A percentile compares a stretch with the other conserved stretches of the same genome.
Evolutionary conservation across 1,284 basidiomycete species (phyloP).

Genomic region (Trametes sp.): DNA sequence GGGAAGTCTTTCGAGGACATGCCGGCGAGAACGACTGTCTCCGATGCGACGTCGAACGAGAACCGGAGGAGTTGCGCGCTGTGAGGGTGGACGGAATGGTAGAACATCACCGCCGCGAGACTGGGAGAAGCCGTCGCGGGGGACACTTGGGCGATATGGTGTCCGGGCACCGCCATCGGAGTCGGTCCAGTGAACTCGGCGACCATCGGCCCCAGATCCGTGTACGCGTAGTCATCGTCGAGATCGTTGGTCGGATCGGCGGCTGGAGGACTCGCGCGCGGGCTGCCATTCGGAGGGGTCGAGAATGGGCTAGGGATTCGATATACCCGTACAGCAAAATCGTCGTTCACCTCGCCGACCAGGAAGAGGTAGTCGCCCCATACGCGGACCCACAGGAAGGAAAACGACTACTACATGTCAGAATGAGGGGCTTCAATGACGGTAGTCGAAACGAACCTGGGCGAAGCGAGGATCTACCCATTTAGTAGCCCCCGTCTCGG

Average conservation of each 20-base stretch:
- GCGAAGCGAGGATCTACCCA: slow-evolving; percentile 43
- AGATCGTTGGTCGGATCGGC: slow-evolving; percentile 9
- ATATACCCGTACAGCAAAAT: slow-evolving; percentile 41
- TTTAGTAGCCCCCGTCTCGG: slow-evolving; percentile 39
- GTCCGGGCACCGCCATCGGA: slow-evolving; percentile 27
- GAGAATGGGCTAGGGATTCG: slow-evolving; percentile 32
- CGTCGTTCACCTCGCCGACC: slow-evolving; percentile 36
- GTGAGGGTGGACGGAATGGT: slow-evolving; percentile 30
- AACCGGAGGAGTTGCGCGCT: slow-evolving; percentile 38
- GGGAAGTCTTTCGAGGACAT: slow-evolving; percentile 28
- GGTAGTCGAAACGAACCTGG: slow-evolving; percentile 41
- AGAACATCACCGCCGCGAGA: slow-evolving; percentile 37
- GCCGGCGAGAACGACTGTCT: slow-evolving; percentile 11
- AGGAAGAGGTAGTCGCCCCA: slow-evolving; percentile 40
- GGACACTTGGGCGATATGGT: slow-evolving; percentile 37
- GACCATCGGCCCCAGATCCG: slow-evolving; percentile 33
- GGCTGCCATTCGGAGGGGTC: slow-evolving; percentile 14
- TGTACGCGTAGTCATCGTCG: slow-evolving; percentile 24
- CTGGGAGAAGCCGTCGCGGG: slow-evolving; percentile 26
- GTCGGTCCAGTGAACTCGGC: slow-evolving; percentile 33
- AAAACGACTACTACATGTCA: slow-evolving; percentile 41
- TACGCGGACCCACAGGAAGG: slow-evolving; percentile 39
- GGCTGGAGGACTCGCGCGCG: slow-evolving; percentile 16
- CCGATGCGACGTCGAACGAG: slow-evolving; percentile 23
- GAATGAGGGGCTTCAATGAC: too few species aligned